Evolutionary conservation across 768 basidiomycete genomes (phyloP), one percentile per base, ranked within the genome.

Genomic region (Leccinellum rugosiceps): DNA sequence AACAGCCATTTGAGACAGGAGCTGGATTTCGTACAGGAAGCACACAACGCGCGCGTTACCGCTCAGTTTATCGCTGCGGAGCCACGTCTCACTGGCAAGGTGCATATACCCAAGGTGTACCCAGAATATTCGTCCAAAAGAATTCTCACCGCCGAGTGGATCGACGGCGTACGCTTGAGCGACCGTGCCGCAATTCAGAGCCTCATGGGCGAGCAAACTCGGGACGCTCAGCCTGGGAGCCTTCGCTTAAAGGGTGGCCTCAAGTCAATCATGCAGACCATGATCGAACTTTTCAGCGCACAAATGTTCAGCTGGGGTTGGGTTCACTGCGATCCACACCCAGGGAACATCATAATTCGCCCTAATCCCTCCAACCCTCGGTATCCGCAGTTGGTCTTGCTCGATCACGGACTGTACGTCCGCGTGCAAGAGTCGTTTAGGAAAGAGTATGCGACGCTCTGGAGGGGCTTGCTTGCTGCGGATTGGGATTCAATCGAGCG

Each of bases 321-420:
- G 80, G 87, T 94, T 4, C 87, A 92, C 70, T 92, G 92, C 66
- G 84, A 86, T 56, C 84, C 83, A 0, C 84, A 90, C 61, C 86
- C 87, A 2, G 88, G 90, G 9, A 92, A 96, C 71, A 81, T 95
- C 58, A 83, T 84, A 72, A 83, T 87, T 63, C 90, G 81, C 8
- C 83, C 82, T 1, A 58, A 68, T 41, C 71, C 71, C 30, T 59
- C 50, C 23, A 52, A 63, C 19, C 50, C 59, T 3, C 53, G 31
- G 44, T 64, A 69, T 6, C 79, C 84, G 2, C 86, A 90, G 64
- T 77, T 93, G 60, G 88, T 97, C 31, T 77, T 97, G 13, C 83
- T 98, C 63, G 95, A 98, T 68, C 95, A 98, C 68, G 95, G 95
- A 1, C 75, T 98, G 11, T 97, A 96, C 67, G 90, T 95, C 38